These are phyloP conservation scores for Parsonsia alboflavescens DNA, from an alignment of 257 asterid species.

Conservation along the genomic window DNA sequence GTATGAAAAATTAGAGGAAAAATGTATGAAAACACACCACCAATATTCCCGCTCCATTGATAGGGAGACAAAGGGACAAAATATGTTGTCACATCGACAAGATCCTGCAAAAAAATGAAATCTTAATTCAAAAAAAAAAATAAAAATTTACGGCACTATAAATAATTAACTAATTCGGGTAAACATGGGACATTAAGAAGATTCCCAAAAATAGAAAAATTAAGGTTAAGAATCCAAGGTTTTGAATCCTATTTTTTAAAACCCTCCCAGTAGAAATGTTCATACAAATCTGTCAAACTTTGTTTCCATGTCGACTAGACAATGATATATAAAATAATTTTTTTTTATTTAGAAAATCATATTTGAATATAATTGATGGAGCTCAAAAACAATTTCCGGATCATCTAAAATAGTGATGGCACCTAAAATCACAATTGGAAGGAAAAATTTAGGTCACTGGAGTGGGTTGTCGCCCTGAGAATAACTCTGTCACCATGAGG, in stretches of 20 bases:
- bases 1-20: not conserved
- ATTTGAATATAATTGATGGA: no score
- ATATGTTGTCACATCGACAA: constrained; percentile 52
- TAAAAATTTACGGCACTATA: not conserved
- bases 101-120: constrained; percentile 21
- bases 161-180: constrained; percentile 2
- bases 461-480: no score
- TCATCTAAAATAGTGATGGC: no score
- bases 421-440: no score
- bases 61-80: constrained; percentile 61
- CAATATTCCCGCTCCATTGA: constrained; percentile 67
- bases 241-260: constrained; percentile 5
- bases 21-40: constrained; percentile 30
- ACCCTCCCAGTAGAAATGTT: constrained; percentile 7
- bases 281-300: constrained; percentile 25
- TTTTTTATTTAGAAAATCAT: no score
- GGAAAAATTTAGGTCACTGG: no score
- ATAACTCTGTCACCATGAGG: no score
- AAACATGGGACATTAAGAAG: constrained; percentile 16
- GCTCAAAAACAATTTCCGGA: no score
- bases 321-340: no score
- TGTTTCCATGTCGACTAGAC: constrained; percentile 42
- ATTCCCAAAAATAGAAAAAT: constrained; percentile 24
- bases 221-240: constrained; percentile 24
- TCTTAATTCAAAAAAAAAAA: not conserved